A percentile compares a stretch with the other conserved stretches of the same genome.
These are phyloP conservation scores for Rhytidiadelphus loreus DNA, from an alignment of 225 moss, liverwort and hornwort species.

Conservation along the genomic window DNA sequence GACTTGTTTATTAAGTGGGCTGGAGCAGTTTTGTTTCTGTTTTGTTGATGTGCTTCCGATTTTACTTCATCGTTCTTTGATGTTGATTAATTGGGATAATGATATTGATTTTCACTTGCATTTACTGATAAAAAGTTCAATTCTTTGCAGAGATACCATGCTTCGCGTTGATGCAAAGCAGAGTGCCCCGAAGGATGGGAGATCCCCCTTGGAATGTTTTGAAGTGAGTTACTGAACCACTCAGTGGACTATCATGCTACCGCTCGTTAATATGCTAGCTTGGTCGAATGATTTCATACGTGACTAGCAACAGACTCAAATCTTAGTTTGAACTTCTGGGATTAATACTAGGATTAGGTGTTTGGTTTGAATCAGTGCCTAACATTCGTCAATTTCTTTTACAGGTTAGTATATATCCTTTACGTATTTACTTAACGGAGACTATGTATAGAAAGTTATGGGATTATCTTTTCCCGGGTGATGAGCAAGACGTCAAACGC, in stretches of 20 bases:
- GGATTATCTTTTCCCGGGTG: slow-evolving; percentile 97
- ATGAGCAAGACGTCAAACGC: slow-evolving; percentile 82
- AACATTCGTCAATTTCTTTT: neutral
- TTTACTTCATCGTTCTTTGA: neutral
- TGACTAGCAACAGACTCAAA: neutral
- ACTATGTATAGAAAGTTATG: slow-evolving; percentile 97
- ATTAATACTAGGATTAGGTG: neutral
- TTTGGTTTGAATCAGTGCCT: neutral
- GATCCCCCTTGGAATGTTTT: slow-evolving; percentile 82
- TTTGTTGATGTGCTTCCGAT: neutral
- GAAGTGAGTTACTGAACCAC: slow-evolving; percentile 40
- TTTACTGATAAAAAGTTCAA: neutral
- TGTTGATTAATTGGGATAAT: neutral
- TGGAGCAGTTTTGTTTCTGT: neutral
- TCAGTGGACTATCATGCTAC: neutral
- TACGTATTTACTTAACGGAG: slow-evolving; percentile 83
- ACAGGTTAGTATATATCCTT: slow-evolving; percentile 74
- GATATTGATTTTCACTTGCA: neutral
- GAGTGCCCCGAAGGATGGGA: slow-evolving; percentile 88
- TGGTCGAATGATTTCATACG: neutral
- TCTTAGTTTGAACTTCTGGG: neutral
- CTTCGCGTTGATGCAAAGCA: slow-evolving; percentile 93
- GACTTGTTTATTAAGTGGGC: neutral
- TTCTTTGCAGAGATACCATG: slow-evolving; percentile 60
- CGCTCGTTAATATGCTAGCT: neutral